Conservation (phyloP, 768 basidiomycete genomes). For the Coprinopsis strossmayeri region DNA sequence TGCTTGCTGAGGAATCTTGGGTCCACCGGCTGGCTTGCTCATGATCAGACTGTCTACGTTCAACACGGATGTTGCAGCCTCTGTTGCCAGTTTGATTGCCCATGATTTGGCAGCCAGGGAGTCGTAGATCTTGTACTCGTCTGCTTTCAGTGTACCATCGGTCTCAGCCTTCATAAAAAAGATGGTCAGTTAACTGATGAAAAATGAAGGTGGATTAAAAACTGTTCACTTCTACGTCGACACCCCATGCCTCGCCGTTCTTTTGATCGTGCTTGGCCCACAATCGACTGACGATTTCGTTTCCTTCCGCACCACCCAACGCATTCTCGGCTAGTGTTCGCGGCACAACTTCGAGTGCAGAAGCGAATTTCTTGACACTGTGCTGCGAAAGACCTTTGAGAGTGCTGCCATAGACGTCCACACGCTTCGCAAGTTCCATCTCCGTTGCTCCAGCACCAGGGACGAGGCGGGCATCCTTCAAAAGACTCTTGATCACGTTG, state of each 20-base stretch:
- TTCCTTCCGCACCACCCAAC: slow-evolving; percentile 82
- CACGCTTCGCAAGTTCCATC: slow-evolving; percentile 80
- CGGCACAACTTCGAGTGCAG: slow-evolving; percentile 88
- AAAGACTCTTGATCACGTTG: slow-evolving; percentile 86
- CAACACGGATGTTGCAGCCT: slow-evolving; percentile 85
- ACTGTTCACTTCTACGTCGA: slow-evolving; percentile 73
- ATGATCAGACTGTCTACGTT: slow-evolving; percentile 98
- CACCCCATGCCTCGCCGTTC: slow-evolving; percentile 71
- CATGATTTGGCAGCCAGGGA: slow-evolving; percentile 87
- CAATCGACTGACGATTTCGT: slow-evolving; percentile 82
- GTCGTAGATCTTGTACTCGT: slow-evolving; percentile 68
- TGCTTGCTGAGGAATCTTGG: slow-evolving; percentile 81
- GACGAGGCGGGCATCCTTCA: slow-evolving; percentile 86
- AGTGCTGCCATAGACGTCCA: slow-evolving; percentile 83
- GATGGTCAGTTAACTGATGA: neutral
- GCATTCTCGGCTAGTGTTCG: slow-evolving; percentile 94
- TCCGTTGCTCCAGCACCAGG: slow-evolving; percentile 95
- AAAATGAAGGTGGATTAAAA: neutral
- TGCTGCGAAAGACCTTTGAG: slow-evolving; percentile 92
- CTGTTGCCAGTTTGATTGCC: slow-evolving; percentile 87
- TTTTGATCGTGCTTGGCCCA: slow-evolving; percentile 87
- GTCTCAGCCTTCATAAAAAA: slow-evolving; percentile 60
- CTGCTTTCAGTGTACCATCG: slow-evolving; percentile 67
- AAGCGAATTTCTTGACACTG: slow-evolving; percentile 84
- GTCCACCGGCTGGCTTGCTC: slow-evolving; percentile 88